These are phyloP conservation scores for Solanum appendiculatum DNA, from an alignment of 257 asterid genomes.

Conservation along the genomic window DNA sequence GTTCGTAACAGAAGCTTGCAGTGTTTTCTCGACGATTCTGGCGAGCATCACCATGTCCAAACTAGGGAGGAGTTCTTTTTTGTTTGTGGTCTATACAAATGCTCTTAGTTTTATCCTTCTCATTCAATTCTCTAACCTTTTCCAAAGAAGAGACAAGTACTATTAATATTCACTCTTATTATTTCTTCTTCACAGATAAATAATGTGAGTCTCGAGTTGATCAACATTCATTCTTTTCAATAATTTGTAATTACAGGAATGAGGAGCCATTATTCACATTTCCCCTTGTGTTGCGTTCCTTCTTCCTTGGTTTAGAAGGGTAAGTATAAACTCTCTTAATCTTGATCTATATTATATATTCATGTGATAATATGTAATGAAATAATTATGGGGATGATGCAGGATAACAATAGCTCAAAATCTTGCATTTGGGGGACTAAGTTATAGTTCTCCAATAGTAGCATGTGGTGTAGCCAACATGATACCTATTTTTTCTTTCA, in stretches of 20 bases:
- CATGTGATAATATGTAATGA: background rate
- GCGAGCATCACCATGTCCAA: slow-evolving; percentile 33
- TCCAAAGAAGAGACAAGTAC: too few species aligned
- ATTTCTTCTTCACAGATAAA: background rate
- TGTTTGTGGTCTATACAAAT: background rate
- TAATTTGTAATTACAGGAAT: slow-evolving; percentile 16
- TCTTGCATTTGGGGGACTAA: slow-evolving; percentile 46
- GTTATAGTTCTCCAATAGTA: slow-evolving; percentile 47
- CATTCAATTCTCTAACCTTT: too few species aligned
- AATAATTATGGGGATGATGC: slow-evolving; percentile 9
- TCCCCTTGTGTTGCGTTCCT: slow-evolving; percentile 29
- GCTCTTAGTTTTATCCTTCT: background rate
- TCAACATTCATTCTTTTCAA: background rate
- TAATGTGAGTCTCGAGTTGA: background rate
- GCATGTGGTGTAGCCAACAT: slow-evolving; percentile 64
- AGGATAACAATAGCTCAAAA: slow-evolving; percentile 63
- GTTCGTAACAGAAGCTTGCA: slow-evolving; percentile 53
- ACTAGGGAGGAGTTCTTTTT: background rate
- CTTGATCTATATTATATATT: background rate
- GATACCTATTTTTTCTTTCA: slow-evolving; percentile 53
- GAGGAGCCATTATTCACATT: slow-evolving; percentile 31
- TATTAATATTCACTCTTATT: background rate
- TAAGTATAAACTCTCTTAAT: background rate
- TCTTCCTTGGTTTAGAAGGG: slow-evolving; percentile 64
- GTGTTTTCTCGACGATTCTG: slow-evolving; percentile 43